Percentiles rank a stretch among this genome's conserved stretches.
These are phyloP conservation scores for Exophiala lecanii-corni DNA, from an alignment of 2,329 filamentous ascomycete genomes.

Conservation along the genomic window DNA sequence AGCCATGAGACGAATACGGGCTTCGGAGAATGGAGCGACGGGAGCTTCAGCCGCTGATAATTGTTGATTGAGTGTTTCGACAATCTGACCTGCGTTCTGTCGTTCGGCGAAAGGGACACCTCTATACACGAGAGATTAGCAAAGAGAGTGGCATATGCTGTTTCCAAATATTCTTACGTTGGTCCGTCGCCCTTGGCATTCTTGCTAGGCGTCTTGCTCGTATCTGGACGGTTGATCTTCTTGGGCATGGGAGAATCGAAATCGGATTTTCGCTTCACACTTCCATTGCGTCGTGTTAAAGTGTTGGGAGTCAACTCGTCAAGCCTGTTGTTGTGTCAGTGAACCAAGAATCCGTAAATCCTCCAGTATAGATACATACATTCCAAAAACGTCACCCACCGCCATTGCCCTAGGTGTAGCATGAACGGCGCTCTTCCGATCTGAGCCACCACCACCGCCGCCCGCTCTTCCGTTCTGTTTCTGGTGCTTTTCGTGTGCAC, in stretches of 20 bases:
- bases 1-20: slow-evolving; percentile 78
- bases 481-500: slow-evolving; percentile 59
- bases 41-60: slow-evolving; percentile 64
- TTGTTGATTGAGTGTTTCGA: slow-evolving; percentile 78
- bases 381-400: slow-evolving; percentile 72
- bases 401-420: slow-evolving; percentile 56
- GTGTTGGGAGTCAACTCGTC: slow-evolving; percentile 50
- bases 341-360: background rate
- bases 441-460: slow-evolving; percentile 50
- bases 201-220: slow-evolving; percentile 28
- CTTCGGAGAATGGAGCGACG: slow-evolving; percentile 65
- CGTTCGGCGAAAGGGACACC: slow-evolving; percentile 69
- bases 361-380: slow-evolving; percentile 46
- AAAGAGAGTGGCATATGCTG: too few species aligned
- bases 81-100: slow-evolving; percentile 70
- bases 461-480: slow-evolving; percentile 35
- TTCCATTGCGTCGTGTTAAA: slow-evolving; percentile 39
- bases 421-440: slow-evolving; percentile 55
- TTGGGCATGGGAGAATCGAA: slow-evolving; percentile 44
- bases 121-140: too few species aligned
- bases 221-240: slow-evolving; percentile 41
- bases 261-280: slow-evolving; percentile 50
- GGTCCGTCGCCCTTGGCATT: slow-evolving; percentile 7
- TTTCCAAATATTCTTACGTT: slow-evolving; percentile 14
- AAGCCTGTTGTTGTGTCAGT: background rate